phyloP scores from a whole-genome alignment of 2,329 filamentous ascomycete species.

The Alternaria arbusti region DNA sequence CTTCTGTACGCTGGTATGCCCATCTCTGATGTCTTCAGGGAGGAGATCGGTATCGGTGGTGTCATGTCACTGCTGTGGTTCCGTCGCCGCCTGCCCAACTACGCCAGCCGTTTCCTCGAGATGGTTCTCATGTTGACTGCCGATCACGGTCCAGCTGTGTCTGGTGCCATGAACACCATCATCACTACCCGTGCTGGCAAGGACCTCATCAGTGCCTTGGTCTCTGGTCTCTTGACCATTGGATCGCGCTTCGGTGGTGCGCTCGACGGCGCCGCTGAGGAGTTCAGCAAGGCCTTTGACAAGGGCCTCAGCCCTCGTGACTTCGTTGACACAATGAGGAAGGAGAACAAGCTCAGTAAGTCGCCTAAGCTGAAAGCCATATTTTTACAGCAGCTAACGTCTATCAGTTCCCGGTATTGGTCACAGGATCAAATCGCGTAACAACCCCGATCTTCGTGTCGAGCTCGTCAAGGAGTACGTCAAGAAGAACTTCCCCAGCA shows the following conservation, averaged over 20 bases:
- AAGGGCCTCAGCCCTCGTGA: constrained; percentile 98
- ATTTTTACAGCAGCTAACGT: constrained; percentile 21
- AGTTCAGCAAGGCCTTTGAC: constrained; percentile 98
- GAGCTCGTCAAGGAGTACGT: constrained; percentile 99
- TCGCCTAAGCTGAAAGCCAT: constrained; percentile 17
- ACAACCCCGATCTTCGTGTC: constrained; percentile 99
- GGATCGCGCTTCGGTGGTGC: constrained; percentile 98
- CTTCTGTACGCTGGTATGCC: constrained; percentile 98
- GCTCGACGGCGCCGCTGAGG: constrained; percentile 94
- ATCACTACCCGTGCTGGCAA: constrained; percentile 99
- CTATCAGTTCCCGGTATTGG: constrained; percentile 86
- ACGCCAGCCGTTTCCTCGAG: constrained; percentile 98
- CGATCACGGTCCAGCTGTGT: constrained; percentile 98
- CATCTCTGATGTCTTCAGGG: constrained; percentile 99
- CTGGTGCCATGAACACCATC: constrained; percentile 99
- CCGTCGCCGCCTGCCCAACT: constrained; percentile 93
- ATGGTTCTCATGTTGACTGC: constrained; percentile 99
- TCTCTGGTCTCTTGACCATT: constrained; percentile 96
- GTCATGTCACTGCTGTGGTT: constrained; percentile 99
- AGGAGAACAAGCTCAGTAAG: constrained; percentile 97
- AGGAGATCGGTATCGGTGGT: constrained; percentile 99
- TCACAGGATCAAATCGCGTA: constrained; percentile 98
- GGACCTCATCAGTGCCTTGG: constrained; percentile 93
- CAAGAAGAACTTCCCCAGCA: constrained; percentile 93
- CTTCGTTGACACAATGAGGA: constrained; percentile 98